A percentile compares a stretch with the other conserved stretches of the same genome.
Evolutionary conservation across 495 filamentous ascomycete species (phyloP).

Genomic region (Aspergillus campestris): DNA sequence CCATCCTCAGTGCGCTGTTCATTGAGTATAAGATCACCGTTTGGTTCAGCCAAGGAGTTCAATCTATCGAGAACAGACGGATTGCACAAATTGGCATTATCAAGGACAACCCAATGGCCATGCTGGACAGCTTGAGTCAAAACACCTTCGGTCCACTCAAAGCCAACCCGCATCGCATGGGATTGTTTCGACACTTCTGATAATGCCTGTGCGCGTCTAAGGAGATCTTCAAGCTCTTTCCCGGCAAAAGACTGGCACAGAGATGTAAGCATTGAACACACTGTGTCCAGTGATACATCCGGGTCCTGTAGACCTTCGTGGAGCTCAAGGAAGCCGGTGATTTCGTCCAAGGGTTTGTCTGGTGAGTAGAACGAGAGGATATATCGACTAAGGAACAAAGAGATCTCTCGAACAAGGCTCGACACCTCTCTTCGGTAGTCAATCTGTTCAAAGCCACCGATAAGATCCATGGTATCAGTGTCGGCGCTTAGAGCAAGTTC

Average conservation of each 20-base stretch:
- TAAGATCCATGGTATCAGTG: conserved; percentile 91
- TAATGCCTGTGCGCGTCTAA: conserved; percentile 28
- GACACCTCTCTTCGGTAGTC: conserved; percentile 64
- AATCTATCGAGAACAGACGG: conserved; percentile 89
- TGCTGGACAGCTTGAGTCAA: conserved; percentile 78
- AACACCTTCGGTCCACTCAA: conserved; percentile 93
- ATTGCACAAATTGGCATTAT: conserved; percentile 95
- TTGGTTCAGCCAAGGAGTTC: conserved; percentile 89
- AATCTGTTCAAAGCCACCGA: conserved; percentile 93
- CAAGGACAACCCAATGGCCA: conserved; percentile 88
- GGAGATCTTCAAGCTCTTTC: conserved; percentile 24
- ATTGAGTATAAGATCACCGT: conserved; percentile 80
- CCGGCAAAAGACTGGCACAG: conserved; percentile 23
- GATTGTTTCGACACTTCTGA: conserved; percentile 36
- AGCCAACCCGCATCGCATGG: conserved; percentile 59
- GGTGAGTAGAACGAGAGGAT: conserved; percentile 42
- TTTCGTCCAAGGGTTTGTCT: conserved; percentile 29
- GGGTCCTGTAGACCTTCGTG: conserved; percentile 25
- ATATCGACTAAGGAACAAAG: conserved; percentile 43
- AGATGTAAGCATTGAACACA: conserved; percentile 25
- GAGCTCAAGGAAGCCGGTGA: conserved; percentile 23
- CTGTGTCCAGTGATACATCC: conserved; percentile 25
- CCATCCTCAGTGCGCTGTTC: conserved; percentile 81
- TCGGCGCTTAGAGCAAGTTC: conserved; percentile 84
- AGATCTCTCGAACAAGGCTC: conserved; percentile 44